Base-by-base conservation (phyloP, 768 basidiomycete genomes). In the Podaxis sp. region DNA sequence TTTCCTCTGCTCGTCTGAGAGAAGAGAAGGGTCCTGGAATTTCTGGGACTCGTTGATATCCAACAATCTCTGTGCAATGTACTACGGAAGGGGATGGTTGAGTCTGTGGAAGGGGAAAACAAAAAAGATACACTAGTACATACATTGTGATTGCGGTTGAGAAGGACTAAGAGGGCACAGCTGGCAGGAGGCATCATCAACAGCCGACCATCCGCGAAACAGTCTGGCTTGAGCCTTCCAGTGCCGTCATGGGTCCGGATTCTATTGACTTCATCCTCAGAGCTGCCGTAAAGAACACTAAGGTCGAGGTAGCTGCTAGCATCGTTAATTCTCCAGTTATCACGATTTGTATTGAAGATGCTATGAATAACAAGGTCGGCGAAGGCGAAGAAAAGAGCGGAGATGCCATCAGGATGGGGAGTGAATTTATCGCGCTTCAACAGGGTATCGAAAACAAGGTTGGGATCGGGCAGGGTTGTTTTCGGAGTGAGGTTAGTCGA, bases 251-350 rank as follows among this genome's bases (percentile, higher is more conserved):
- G 78, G 65, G 75, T 79, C 59, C 91, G 79, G 13, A 93, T 79
- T 2, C 70, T 68, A 27, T 85, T 70, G 7, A 85, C 75, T 29
- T 83, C 69, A 2, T 61, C 64, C 33, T 82, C 74, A 29, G 76
- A 85, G 70, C 69, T 84, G 0, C 92, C 92, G 65, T 94, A 94
- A 7, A 94, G 71, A 6, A 89, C 80, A 67, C 86, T 87, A 46
- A 94, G 70, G 69, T 94, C 92, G 15, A 94, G 78, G 73, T 94
- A 94, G 67, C 86, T 87, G 70, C 85, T 87, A 0, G 85, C 74
- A 47, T 83, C 74, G 68, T 94, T 94, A 60, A 84, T 79, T 1
- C 77, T 78, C 71, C 74, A 77, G 69, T 87, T 79, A 2, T 19
- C 50, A 37, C 69, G 74, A 63, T 81, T 86, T 6, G 82, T 82